Base-by-base conservation (phyloP, 306 rosid genomes). In the Cyclanthera cordifolia region DNA sequence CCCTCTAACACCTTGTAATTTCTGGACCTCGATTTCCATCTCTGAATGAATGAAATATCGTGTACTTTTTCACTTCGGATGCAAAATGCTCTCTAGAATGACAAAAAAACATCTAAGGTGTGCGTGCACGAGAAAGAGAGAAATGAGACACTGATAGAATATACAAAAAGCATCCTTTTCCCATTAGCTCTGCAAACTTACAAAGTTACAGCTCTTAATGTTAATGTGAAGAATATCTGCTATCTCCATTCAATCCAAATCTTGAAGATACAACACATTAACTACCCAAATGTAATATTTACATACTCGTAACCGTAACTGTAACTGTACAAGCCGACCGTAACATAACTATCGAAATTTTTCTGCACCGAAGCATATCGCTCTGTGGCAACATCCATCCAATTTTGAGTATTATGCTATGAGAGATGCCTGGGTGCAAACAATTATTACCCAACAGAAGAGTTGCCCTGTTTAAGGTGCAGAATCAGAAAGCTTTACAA, bases 251-350 rank as follows among this genome's bases (percentile, higher is more conserved):
- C 9, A 46, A 59, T 59, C 25, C 71, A 66, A 1, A 43, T 6
- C 70, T 21, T 41, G 24, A 53, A 64, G 68, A 64, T 41, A 23
- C n/a, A 43, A 45, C 71, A 45, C 41, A 66, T 21, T 43, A 21
- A 24, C 53, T 25, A 66, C 71, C 52, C 43, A 15, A 66, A 46
- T 25, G 52, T 46, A 15, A 23, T 64, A 64, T 43, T 66, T 66
- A 66, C 71, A 66, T 64, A 23, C 37, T 64, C 53, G 41, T 23
- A 43, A 11, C n/a, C 53, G 41, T 23, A 66, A 66, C 13, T 66
- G 54, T 66, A 66, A 47, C 71, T 66, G 55, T 66, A 66, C 71
- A 66, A 19, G n/a, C 49, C 5, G 51, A 32, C 71, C 3, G 9
- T 27, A n/a, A 45, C 66, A 61, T 61, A 47, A 37, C 17, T 61